These are phyloP conservation scores for Mycena citricolor DNA, from an alignment of 1,284 basidiomycete species.

Conservation along the genomic window DNA sequence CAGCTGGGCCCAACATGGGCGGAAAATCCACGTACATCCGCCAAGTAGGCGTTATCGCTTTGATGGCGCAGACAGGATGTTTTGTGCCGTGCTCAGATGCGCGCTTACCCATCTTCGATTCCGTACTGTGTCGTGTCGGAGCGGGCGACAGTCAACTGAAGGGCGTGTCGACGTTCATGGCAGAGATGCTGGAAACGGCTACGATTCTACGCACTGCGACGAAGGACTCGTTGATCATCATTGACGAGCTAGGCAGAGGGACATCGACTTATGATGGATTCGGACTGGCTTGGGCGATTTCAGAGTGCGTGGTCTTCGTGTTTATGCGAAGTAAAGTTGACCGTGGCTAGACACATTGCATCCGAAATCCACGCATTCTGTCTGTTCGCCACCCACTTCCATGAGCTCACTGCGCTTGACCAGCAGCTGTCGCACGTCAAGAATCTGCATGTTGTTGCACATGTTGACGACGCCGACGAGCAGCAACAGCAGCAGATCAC, in stretches of 20 bases:
- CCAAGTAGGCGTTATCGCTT: slow-evolving; percentile 88
- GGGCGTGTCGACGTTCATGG: slow-evolving; percentile 99
- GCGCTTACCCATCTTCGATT: slow-evolving; percentile 91
- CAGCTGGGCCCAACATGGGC: slow-evolving; percentile 95
- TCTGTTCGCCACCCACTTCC: slow-evolving; percentile 97
- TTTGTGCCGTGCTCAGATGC: slow-evolving; percentile 93
- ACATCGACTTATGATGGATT: slow-evolving; percentile 99
- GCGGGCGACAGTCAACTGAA: slow-evolving; percentile 98
- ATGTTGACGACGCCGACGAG: slow-evolving; percentile 68
- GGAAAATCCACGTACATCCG: slow-evolving; percentile 94
- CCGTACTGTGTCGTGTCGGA: slow-evolving; percentile 93
- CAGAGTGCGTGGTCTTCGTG: slow-evolving; percentile 63
- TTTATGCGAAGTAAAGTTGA: neutral
- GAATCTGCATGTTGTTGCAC: slow-evolving; percentile 95
- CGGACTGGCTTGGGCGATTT: slow-evolving; percentile 98
- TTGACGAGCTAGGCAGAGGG: slow-evolving; percentile 96
- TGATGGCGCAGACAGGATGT: slow-evolving; percentile 95
- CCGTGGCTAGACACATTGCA: slow-evolving; percentile 80
- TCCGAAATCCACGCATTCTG: slow-evolving; percentile 91
- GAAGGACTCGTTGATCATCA: slow-evolving; percentile 93
- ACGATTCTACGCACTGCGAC: slow-evolving; percentile 93
- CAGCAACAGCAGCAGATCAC: slow-evolving; percentile 84
- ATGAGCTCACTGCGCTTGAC: slow-evolving; percentile 92
- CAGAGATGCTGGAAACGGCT: slow-evolving; percentile 98
- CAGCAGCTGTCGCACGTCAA: slow-evolving; percentile 86